These are phyloP conservation scores for Kalanchoe fedtschenkoi DNA, from an alignment of 164 flowering plant genomes.

Conservation along the genomic window DNA sequence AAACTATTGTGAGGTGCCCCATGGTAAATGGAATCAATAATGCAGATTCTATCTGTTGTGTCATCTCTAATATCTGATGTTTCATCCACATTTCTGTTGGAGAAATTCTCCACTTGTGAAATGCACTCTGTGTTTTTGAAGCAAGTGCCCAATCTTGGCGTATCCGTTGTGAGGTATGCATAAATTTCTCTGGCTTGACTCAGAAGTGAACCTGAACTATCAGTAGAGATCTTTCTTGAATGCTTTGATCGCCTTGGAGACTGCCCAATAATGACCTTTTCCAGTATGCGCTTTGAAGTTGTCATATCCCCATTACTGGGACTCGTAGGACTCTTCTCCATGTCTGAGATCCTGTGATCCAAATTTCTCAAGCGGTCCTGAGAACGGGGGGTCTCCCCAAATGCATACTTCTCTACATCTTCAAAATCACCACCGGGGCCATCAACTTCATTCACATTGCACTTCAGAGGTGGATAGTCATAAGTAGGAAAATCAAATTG, in stretches of 20 bases:
- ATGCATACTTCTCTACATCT: not conserved
- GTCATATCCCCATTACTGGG: not conserved
- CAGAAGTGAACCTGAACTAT: not conserved
- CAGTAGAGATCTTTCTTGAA: not conserved
- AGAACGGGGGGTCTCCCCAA: not conserved
- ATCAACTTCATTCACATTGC: not conserved
- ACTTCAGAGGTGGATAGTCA: not conserved
- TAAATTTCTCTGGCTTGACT: not conserved
- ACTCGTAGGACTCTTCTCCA: not conserved
- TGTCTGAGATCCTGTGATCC: not conserved
- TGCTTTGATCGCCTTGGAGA: not conserved
- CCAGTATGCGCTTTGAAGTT: not conserved
- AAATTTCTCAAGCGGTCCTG: not conserved
- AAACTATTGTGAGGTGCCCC: no score
- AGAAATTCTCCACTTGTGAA: no score
- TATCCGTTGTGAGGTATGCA: not conserved
- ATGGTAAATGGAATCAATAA: not conserved
- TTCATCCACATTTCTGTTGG: not conserved
- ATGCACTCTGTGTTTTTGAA: not conserved
- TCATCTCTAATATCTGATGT: not conserved
- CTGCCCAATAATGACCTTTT: not conserved
- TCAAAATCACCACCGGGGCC: not conserved
- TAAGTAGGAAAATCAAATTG: not conserved
- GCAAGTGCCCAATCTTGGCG: not conserved
- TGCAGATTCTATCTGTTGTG: not conserved